Base-by-base conservation (phyloP, 1,284 basidiomycete species). In the Microbotryomycetes sp. region DNA sequence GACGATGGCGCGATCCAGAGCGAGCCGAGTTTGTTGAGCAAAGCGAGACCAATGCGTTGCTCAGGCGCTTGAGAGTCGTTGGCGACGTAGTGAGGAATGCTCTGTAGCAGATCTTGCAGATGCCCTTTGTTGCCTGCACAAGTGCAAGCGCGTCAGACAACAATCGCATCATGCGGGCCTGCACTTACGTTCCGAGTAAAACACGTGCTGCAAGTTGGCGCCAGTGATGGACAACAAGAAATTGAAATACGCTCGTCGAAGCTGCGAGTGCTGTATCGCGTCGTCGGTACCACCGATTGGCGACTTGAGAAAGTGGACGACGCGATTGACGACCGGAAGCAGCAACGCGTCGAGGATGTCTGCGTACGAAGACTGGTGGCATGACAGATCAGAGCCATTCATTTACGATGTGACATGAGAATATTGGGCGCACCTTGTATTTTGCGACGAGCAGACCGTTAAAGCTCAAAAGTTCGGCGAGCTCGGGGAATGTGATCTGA, bases 401-500 rank as follows among this genome's bases (percentile, higher is more conserved):
- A 23, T 21, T 31, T 21, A 30, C 11, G 18, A 29, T 28, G 23
- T 18, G 13, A 23, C n/a, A 7, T 28, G 27, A 23, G 21, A 52
- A 24, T 9, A 5, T 2, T 2, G 16, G 30, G 73, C 81, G 68
- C 64, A 91, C 91, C 81, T 91, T 89, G 66, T 98, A 84, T 73
- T 89, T 90, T 76, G 96, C 91, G 62, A 94, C 87, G 61, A 98
- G 79, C 23, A 97, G 79, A 7, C 85, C 86, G 59, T 98, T 86
- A 79, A 99, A 98, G 73, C 86, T 87, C 80, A 98, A 85, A 73
- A 98, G 96, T 73, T 99, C 96, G 48, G 89, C 86, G 62, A 99
- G 79, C 76, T 99, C 96, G 7, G 86, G 83, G 1, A 91, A 86
- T 67, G 94, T 92, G 68, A 96, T 92, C 71, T 97, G 89, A 5